Base-by-base conservation (phyloP, 345 rosid species). In the Salix exigua region DNA sequence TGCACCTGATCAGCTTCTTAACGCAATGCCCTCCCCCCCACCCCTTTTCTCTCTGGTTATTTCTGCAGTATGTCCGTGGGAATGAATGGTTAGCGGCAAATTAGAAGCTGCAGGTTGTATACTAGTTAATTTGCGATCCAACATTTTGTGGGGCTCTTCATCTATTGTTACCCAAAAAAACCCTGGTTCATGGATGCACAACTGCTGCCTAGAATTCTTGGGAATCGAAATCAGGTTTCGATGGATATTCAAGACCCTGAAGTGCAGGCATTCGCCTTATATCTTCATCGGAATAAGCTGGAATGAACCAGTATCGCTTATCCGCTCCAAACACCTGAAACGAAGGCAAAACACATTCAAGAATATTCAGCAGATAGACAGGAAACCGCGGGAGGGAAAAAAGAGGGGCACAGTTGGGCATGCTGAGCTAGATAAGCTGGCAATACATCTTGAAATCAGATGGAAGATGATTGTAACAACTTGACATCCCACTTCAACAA, bases 241-340 rank as follows among this genome's bases (percentile, higher is more conserved):
- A 91, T 65, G 98, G 98, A 76, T 90, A 96, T 75, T 91, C 97
- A 19, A 96, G 92, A 72, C 99, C 97, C 77, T 93, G 96, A 80
- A 96, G 97, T 33, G 89, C 89, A 5, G 96, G 97, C 85, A 96
- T 96, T 75, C 92, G 80, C 31, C 95, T 81, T 76, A 91, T 33
- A 81, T 96, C 99, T 74, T 96, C 98, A 4, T 93, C 98, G 7
- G 96, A 89, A 75, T 96, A 93, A 19, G 88, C 82, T 2, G 99
- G 99, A 40, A 96, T 74, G 68, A 93, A 86, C 97, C 98, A 93
- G 75, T 91, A 88, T 53, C 88, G 79, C 75, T 86, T 89, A 81
- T 91, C 98, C 78, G 85, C 86, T 58, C 99, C 99, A 85, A 91
- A 91, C n/a, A 91, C 99, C 99, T 93, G 81, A 73, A 40, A 66